A percentile compares a stretch with the other conserved stretches of the same genome.
phyloP scores from a whole-genome alignment of 768 basidiomycete species.

The Tubosaeta sp. region DNA sequence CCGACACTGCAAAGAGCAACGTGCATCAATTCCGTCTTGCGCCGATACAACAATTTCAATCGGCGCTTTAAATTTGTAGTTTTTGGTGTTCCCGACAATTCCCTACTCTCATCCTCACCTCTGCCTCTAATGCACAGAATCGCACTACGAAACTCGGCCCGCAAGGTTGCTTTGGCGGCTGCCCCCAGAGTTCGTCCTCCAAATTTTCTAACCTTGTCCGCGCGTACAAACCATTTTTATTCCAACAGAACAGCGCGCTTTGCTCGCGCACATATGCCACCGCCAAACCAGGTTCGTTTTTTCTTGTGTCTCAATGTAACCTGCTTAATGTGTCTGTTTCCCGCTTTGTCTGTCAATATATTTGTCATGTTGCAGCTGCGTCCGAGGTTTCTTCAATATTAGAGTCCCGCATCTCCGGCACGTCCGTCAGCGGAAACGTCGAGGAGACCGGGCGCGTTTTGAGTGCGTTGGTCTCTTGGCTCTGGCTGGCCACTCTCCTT shows the following conservation, averaged over 20 bases:
- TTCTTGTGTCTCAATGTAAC: neutral
- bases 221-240: slow-evolving; percentile 7
- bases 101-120: slow-evolving; percentile 42
- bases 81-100: slow-evolving; percentile 35
- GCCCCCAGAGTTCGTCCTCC: slow-evolving; percentile 50
- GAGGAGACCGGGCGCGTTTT: slow-evolving; percentile 99
- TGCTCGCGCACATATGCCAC: slow-evolving; percentile 89
- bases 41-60: slow-evolving; percentile 16
- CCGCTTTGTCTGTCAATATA: slow-evolving; percentile 15
- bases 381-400: slow-evolving; percentile 99
- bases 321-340: slow-evolving; percentile 6
- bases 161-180: slow-evolving; percentile 70
- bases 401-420: slow-evolving; percentile 96
- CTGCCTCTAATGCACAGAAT: slow-evolving; percentile 69
- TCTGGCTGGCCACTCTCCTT: neutral
- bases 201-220: slow-evolving; percentile 9
- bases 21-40: slow-evolving; percentile 3
- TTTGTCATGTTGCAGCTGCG: slow-evolving; percentile 62
- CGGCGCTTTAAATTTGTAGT: slow-evolving; percentile 29
- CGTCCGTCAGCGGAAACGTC: slow-evolving; percentile 86
- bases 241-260: slow-evolving; percentile 39
- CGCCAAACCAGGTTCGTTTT: slow-evolving; percentile 86
- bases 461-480: slow-evolving; percentile 53
- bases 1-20: slow-evolving; percentile 3
- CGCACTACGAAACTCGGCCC: slow-evolving; percentile 79